Conservation (phyloP, 2,329 filamentous ascomycete species). For the Clathrospora elynae region DNA sequence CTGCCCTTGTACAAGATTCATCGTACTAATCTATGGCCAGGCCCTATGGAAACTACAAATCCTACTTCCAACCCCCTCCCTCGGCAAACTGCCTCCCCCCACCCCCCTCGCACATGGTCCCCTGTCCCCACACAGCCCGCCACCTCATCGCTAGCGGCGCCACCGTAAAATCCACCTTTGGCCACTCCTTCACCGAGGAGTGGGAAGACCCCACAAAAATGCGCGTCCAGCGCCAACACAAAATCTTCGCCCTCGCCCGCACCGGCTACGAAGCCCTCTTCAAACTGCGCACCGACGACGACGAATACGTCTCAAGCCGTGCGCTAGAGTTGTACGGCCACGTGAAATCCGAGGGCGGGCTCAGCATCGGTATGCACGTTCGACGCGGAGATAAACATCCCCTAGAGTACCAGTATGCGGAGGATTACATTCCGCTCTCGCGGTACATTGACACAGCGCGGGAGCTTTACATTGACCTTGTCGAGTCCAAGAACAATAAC, state of each 20-base stretch:
- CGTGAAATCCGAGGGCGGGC: constrained; percentile 55
- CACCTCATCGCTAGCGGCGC: constrained; percentile 76
- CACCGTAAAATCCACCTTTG: constrained; percentile 69
- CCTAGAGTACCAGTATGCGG: constrained; percentile 74
- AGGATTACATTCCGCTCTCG: constrained; percentile 77
- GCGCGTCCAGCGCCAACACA: constrained; percentile 59
- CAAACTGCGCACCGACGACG: constrained; percentile 68
- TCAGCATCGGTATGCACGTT: constrained; percentile 74
- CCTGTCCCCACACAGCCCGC: constrained; percentile 75
- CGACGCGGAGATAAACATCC: constrained; percentile 81
- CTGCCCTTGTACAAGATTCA: neutral
- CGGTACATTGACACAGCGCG: constrained; percentile 67
- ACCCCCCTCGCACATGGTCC: constrained; percentile 74
- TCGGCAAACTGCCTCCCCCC: constrained; percentile 70
- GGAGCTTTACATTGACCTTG: constrained; percentile 58
- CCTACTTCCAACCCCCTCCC: constrained; percentile 73
- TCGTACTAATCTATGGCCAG: constrained; percentile 38
- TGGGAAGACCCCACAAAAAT: constrained; percentile 58
- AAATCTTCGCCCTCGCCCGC: constrained; percentile 71
- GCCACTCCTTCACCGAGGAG: constrained; percentile 60
- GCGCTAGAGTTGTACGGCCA: constrained; percentile 60
- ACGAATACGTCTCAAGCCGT: constrained; percentile 66
- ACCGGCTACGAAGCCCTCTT: constrained; percentile 76
- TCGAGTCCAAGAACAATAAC: constrained; percentile 46
- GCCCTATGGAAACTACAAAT: constrained; percentile 76